phyloP scores from a whole-genome alignment of 208 protist species.

The Leishmania tropica region DNA sequence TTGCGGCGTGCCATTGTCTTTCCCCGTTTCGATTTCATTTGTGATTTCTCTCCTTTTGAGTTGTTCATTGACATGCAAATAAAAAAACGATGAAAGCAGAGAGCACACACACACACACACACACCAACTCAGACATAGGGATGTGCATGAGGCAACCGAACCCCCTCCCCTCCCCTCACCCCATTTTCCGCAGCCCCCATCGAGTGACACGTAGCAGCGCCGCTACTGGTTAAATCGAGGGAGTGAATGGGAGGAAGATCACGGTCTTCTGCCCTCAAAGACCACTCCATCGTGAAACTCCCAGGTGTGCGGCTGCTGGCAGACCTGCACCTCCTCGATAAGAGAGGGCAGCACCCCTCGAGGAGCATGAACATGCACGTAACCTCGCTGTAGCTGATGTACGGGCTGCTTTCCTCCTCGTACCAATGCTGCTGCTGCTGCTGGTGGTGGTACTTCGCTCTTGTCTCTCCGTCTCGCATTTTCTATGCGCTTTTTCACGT shows the following conservation, averaged over 20 bases:
- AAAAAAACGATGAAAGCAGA: background rate
- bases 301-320: background rate
- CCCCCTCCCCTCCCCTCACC: background rate
- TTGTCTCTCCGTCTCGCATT: background rate
- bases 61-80: background rate
- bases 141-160: background rate
- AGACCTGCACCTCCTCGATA: background rate
- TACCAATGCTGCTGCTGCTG: slow-evolving; percentile 1
- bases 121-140: background rate
- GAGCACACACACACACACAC: background rate
- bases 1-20: background rate
- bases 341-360: background rate
- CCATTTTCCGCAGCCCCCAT: background rate
- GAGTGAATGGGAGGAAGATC: background rate
- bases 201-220: background rate
- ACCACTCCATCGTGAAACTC: background rate
- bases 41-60: slow-evolving; percentile 21
- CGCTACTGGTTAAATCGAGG: background rate
- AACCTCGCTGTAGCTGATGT: background rate
- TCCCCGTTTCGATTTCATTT: slow-evolving; percentile 1
- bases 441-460: background rate
- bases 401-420: slow-evolving; percentile 3
- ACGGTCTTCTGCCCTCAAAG: background rate
- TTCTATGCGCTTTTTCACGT: background rate
- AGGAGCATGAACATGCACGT: background rate